Conservation (phyloP, 2,329 filamentous ascomycete species). For the Ophiostoma quercus region DNA sequence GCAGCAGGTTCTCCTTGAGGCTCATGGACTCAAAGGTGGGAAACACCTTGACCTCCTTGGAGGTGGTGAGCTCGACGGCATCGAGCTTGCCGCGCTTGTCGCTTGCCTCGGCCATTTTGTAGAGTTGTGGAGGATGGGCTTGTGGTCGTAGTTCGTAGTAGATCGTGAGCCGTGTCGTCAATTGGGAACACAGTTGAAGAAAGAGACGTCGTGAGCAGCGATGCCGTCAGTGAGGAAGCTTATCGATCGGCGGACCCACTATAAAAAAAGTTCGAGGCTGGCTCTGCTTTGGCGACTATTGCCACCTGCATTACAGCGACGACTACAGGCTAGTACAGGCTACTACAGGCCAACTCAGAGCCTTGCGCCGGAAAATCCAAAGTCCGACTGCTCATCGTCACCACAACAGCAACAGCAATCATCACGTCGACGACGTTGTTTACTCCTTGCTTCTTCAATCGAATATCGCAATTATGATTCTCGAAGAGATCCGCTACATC, state of each 20-base stretch:
- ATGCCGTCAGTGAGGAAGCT: conserved; percentile 11
- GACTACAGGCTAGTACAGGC: neutral
- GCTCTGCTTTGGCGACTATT: neutral
- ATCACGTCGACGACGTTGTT: neutral
- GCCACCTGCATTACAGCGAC: neutral
- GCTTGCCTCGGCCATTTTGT: conserved; percentile 90
- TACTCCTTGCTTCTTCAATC: neutral
- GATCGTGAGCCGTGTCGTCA: neutral
- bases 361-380: conserved; percentile 25
- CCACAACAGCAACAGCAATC: neutral
- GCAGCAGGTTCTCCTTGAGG: conserved; percentile 92
- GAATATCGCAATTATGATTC: conserved; percentile 53
- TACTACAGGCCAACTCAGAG: neutral
- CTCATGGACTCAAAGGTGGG: conserved; percentile 96
- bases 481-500: conserved; percentile 89
- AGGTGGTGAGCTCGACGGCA: conserved; percentile 98
- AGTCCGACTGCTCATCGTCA: neutral
- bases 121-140: neutral
- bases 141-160: neutral
- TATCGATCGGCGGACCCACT: conserved; percentile 16
- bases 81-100: conserved; percentile 65
- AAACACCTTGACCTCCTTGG: conserved; percentile 93
- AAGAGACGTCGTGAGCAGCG: neutral
- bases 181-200: neutral
- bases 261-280: conserved; percentile 23